A percentile compares a stretch with the other conserved stretches of the same genome.
Conservation (phyloP, 805 yeast species). For the Monosporozyma solicola region DNA sequence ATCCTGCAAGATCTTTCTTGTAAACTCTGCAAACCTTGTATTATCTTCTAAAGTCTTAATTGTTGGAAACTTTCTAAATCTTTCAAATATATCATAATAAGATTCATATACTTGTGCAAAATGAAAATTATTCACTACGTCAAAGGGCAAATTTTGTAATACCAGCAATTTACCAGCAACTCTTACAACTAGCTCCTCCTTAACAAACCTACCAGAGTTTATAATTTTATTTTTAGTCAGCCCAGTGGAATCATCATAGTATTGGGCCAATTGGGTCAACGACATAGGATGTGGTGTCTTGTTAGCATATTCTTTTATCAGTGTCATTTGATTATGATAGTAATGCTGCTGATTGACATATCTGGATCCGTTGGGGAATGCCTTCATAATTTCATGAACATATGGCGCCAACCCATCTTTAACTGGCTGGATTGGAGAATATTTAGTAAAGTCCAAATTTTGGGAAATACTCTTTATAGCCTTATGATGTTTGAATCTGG, state of each 20-base stretch:
- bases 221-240: constrained; percentile 70
- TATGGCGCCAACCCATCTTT: constrained; percentile 30
- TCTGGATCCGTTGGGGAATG: constrained; percentile 35
- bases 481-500: constrained; percentile 13
- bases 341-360: constrained; percentile 65
- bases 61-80: constrained; percentile 63
- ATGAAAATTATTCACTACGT: constrained; percentile 77
- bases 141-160: constrained; percentile 74
- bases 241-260: constrained; percentile 52
- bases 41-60: constrained; percentile 69
- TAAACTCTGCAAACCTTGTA: constrained; percentile 54
- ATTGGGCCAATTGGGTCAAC: constrained; percentile 80
- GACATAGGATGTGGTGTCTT: constrained; percentile 83
- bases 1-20: constrained; percentile 56
- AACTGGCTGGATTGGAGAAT: constrained; percentile 28
- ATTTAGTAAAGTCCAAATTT: constrained; percentile 30
- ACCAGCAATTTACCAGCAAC: constrained; percentile 73
- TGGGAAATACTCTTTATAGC: constrained; percentile 19
- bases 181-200: constrained; percentile 76
- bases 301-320: constrained; percentile 27
- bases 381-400: constrained; percentile 28
- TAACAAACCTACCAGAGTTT: constrained; percentile 79
- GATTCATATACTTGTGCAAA: constrained; percentile 81
- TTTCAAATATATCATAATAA: constrained; percentile 80
- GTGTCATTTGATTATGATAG: constrained; percentile 46